Evolutionary conservation across 2,329 filamentous ascomycete genomes (phyloP), one percentile per base, ranked within the genome.

Genomic region (Cercospora citrullina): DNA sequence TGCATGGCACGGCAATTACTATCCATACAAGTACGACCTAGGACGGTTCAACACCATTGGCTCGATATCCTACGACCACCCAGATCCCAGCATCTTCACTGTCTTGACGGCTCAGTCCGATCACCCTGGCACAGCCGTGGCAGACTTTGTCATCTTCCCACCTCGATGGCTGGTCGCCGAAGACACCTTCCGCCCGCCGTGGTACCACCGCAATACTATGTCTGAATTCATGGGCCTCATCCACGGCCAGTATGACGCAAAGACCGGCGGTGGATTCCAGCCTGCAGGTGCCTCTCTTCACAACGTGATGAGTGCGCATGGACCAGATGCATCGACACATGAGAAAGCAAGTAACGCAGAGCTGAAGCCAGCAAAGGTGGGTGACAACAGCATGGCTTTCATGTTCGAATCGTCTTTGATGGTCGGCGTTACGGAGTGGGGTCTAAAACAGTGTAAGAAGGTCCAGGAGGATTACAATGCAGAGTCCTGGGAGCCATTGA

Each of bases 381-480:
- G 87, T 1, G 81, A 79, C 33, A 86, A 86, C 14, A 88, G 87
- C 74, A 88, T 87, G 74, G 88, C 88, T 0, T 90, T 90, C 73
- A 90, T 90, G 88, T 90, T 90, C 73, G 88, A 90, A 82, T 90
- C 86, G 71, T 88, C 84, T 65, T 75, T 90, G 64, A 90, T 91
- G 87, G 84, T 91, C 2, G 89, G 89, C 1, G 89, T 92, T 30
- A 91, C 90, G 1, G 86, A 90, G 67, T 92, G 89, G 89, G 90
- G 89, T 1, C 79, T 91, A 69, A 90, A 87, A 78, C 86, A 87
- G 69, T 94, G 89, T 76, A 80, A 84, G 74, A 91, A 91, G 79
- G 86, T 91, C 48, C 90, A 91, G 81, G 84, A 87, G 72, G 87
- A 87, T 66, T 96, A 95, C 76, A 93, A 88, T 76, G 87, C 89